Percentiles rank a stretch among this genome's conserved stretches.
phyloP scores from a whole-genome alignment of 2,329 filamentous ascomycete genomes.

The Eutypa lata region DNA sequence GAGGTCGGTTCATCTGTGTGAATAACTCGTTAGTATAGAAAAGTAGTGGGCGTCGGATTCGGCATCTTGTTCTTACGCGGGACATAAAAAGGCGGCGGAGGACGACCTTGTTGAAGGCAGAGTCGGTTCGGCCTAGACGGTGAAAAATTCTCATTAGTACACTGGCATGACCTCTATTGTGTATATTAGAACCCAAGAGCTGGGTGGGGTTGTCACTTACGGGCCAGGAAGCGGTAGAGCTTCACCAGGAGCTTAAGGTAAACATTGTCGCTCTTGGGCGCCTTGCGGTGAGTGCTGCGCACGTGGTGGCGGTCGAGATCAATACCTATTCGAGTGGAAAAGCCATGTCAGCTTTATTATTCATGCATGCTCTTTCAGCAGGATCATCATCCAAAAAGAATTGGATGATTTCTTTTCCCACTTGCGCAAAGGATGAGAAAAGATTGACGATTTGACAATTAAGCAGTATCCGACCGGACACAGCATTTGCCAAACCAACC shows the following conservation, averaged over 20 bases:
- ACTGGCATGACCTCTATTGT: neutral
- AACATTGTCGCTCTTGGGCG: conserved; percentile 97
- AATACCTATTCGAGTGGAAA: conserved; percentile 58
- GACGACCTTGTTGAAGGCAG: conserved; percentile 97
- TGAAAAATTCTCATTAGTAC: neutral
- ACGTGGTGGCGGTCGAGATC: conserved; percentile 70
- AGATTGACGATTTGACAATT: neutral
- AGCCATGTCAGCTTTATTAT: conserved; percentile 56
- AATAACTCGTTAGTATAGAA: neutral
- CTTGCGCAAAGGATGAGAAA: neutral
- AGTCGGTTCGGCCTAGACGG: conserved; percentile 83
- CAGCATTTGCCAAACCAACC: neutral
- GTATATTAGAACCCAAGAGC: neutral
- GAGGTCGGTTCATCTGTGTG: conserved; percentile 77
- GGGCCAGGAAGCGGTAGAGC: conserved; percentile 94
- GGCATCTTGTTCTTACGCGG: conserved; percentile 42
- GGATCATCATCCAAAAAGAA: conserved; percentile 13
- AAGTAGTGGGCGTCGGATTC: neutral
- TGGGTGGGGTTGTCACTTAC: conserved; percentile 53
- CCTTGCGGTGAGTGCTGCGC: conserved; percentile 78
- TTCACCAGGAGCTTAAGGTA: conserved; percentile 97
- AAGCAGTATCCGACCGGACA: conserved; percentile 13
- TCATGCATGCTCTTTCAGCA: conserved; percentile 59
- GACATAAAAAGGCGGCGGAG: conserved; percentile 98
- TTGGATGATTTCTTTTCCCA: conserved; percentile 8